These are phyloP conservation scores for Neurospora terricola DNA, from an alignment of 495 filamentous ascomycete genomes.

Conservation along the genomic window DNA sequence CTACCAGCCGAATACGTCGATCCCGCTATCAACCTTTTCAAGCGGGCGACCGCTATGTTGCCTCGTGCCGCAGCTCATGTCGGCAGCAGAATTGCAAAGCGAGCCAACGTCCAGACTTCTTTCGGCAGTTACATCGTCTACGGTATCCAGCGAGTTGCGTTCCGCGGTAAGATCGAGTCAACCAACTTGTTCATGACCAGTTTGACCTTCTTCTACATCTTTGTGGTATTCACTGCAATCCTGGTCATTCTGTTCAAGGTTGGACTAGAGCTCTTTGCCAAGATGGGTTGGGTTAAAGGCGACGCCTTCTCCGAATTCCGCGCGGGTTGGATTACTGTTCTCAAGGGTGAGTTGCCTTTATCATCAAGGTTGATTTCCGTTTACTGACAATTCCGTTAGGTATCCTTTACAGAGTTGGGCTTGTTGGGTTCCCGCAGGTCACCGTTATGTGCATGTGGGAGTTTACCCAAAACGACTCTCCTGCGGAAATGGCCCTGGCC, in stretches of 20 bases:
- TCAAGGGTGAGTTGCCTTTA: conserved; percentile 17
- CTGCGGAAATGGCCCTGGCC: conserved; percentile 79
- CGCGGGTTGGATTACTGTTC: conserved; percentile 57
- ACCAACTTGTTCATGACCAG: conserved; percentile 95
- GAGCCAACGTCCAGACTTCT: conserved; percentile 35
- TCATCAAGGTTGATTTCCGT: not conserved
- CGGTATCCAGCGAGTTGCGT: conserved; percentile 86
- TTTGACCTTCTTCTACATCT: conserved; percentile 79
- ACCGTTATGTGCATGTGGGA: conserved; percentile 90
- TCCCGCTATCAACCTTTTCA: conserved; percentile 29
- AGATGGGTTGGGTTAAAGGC: conserved; percentile 66
- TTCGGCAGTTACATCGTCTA: conserved; percentile 56
- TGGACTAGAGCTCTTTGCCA: conserved; percentile 59
- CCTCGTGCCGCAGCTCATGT: conserved; percentile 30
- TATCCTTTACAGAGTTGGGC: conserved; percentile 80
- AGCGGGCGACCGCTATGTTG: conserved; percentile 37
- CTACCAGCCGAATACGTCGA: conserved; percentile 16
- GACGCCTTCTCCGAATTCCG: conserved; percentile 93
- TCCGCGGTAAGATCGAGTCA: conserved; percentile 71
- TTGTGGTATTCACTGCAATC: conserved; percentile 60
- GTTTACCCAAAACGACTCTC: conserved; percentile 74
- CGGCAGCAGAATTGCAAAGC: conserved; percentile 29
- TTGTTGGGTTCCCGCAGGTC: conserved; percentile 94
- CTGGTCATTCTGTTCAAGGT: conserved; percentile 73
- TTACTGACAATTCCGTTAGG: conserved; percentile 46